Conservation (phyloP, 2,329 filamentous ascomycete species). For the Byssoonygena ceratinophila region DNA sequence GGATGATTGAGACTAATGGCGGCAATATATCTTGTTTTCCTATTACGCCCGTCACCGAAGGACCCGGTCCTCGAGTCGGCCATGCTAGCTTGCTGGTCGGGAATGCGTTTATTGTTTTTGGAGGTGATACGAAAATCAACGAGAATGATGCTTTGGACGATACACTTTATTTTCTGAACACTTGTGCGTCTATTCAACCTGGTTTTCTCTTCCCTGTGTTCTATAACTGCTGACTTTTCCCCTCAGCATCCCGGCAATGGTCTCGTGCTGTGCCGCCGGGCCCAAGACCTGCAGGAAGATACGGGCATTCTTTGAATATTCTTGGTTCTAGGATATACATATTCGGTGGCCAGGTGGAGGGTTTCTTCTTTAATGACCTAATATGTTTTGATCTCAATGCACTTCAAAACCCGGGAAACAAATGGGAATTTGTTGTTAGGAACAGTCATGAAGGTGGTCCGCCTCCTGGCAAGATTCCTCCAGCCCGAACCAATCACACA, state of each 20-base stretch:
- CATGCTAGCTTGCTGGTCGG: conserved; percentile 90
- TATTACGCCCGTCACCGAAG: conserved; percentile 81
- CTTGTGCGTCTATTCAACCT: conserved; percentile 55
- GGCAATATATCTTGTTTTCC: conserved; percentile 83
- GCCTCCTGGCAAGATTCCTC: conserved; percentile 58
- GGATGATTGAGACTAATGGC: conserved; percentile 85
- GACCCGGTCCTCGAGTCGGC: conserved; percentile 86
- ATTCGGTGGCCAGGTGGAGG: conserved; percentile 94
- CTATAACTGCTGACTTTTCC: conserved; percentile 25
- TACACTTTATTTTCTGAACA: conserved; percentile 92
- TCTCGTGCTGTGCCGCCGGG: conserved; percentile 84
- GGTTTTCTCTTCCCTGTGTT: conserved; percentile 7
- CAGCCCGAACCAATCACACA: conserved; percentile 87
- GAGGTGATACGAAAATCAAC: conserved; percentile 94
- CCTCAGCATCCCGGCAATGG: conserved; percentile 87
- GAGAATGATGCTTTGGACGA: conserved; percentile 86
- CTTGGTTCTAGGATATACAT: conserved; percentile 94
- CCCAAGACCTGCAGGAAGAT: conserved; percentile 74
- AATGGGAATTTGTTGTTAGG: conserved; percentile 84
- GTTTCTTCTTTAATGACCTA: conserved; percentile 95
- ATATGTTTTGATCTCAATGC: conserved; percentile 93
- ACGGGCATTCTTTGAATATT: conserved; percentile 94
- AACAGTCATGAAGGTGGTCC: conserved; percentile 53
- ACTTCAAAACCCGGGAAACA: conserved; percentile 77
- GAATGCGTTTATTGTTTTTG: conserved; percentile 98